A percentile compares a stretch with the other conserved stretches of the same genome.
These are phyloP conservation scores for Cladophialophora exuberans DNA, from an alignment of 2,329 filamentous ascomycete species.

Conservation along the genomic window DNA sequence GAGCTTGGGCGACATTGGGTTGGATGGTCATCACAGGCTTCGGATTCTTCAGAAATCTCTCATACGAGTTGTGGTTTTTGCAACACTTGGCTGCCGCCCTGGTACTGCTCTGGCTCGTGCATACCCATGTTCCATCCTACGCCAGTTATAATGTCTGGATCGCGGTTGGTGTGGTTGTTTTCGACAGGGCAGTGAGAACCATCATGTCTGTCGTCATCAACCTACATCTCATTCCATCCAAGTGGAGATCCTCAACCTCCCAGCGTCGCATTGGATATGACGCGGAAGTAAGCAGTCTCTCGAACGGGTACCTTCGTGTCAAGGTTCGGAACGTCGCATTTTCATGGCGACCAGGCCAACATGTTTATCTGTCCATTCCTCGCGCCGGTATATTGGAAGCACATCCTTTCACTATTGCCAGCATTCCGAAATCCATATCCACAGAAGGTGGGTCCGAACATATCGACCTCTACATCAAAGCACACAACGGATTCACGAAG, in stretches of 20 bases:
- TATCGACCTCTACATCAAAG: constrained; percentile 27
- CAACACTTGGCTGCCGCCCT: constrained; percentile 57
- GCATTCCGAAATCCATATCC: constrained; percentile 11
- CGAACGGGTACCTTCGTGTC: constrained; percentile 17
- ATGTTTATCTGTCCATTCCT: constrained; percentile 52
- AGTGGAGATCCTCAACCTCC: neutral
- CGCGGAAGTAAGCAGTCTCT: constrained; percentile 20
- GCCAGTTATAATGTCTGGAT: constrained; percentile 32
- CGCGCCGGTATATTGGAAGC: constrained; percentile 46
- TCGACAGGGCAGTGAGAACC: constrained; percentile 24
- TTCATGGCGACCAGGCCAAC: constrained; percentile 64
- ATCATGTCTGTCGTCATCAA: constrained; percentile 22
- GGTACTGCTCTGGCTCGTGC: constrained; percentile 52
- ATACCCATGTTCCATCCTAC: constrained; percentile 28
- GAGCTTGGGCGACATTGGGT: constrained; percentile 54
- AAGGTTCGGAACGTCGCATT: constrained; percentile 37
- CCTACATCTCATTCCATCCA: constrained; percentile 15
- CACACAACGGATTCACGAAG: constrained; percentile 29
- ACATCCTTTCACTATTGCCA: constrained; percentile 68
- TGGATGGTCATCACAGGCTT: constrained; percentile 57
- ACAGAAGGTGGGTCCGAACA: constrained; percentile 10
- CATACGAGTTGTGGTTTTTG: constrained; percentile 59
- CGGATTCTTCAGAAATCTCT: constrained; percentile 52
- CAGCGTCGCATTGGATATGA: constrained; percentile 13
- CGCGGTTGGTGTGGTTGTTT: constrained; percentile 26